Evolutionary conservation across 768 basidiomycete genomes (phyloP), one percentile per base, ranked within the genome.

Genomic region (Termitomyces sp.): DNA sequence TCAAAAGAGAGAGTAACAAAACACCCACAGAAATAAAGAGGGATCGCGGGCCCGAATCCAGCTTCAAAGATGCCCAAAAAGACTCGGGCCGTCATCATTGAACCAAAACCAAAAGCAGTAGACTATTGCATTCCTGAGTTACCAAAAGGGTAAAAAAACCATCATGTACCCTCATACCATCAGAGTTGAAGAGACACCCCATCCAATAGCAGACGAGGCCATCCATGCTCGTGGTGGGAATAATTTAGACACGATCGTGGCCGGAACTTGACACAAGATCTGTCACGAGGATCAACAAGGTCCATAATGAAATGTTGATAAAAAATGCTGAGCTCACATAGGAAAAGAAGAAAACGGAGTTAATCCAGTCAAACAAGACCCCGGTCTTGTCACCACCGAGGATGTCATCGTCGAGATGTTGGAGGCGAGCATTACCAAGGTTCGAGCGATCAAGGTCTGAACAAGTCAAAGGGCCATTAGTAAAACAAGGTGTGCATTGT

Each of bases 1-100:
- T n/a, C 14, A 21, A 9, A 28, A 7, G 0, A 15, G 5, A 35
- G 57, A 47, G 28, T 23, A 35, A 17, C 38, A 46, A 9, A 7
- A 37, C 12, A 68, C 86, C 56, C 66, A 89, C 88, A 87, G 64
- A 88, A 84, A 68, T 91, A 91, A 3, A 91, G 73, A 0, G 89
- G 87, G 33, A 91, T 86, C 0, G 80, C 86, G 11, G 89, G 89
- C 1, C 83, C 88, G 62, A 91, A 91, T 23, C 83, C 84, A 4
- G 89, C 83, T 68, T 91, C 89, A 64, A 91, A 91, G 35, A 88
- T 65, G 9, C 89, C 89, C n/a, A 91, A 73, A 40, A 79, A 77
- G 30, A 91, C 59, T 48, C 89, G 77, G 11, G 79, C 73, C 8
- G 78, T 72, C 26, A 90, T 66, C 38, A 90, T 68, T 21, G 84